Evolutionary conservation across 768 basidiomycete species (phyloP), one percentile per base, ranked within the genome.

Genomic region (Collybia mongolica): DNA sequence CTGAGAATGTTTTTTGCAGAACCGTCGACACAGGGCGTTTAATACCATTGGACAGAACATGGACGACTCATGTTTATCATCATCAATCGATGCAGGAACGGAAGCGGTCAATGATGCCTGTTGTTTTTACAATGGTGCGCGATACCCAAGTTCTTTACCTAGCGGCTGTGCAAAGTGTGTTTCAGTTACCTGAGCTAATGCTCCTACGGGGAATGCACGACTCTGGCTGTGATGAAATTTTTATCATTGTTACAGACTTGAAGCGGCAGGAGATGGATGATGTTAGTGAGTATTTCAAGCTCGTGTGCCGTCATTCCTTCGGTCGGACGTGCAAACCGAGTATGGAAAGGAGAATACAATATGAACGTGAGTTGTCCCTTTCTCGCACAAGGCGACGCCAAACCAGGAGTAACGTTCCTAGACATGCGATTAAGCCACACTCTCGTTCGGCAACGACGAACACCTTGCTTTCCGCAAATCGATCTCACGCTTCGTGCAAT

Each of bases 211-310:
- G 86, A 44, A 90, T 90, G 88, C 87, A 90, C 60, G 88, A 90
- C 59, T 73, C 77, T 32, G 84, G 85, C 28, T 88, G 88, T 68
- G 87, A 90, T 65, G 86, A 90, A 49, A 80, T 89, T 45, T 87
- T 79, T 55, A 81, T 90, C 51, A 86, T 90, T 49, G 87, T 90
- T 32, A 89, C 88, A 8, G 88, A 90, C 61, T 72, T 90, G 64
- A 88, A 88, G 62, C 72, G 84, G 48, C 80, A 86, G 59, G 88
- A 90, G 61, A 88, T 90, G 87, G 87, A 90, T 63, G 84, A 88
- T 53, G 81, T 80, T 1, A 84, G 88, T 0, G 86, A 84, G 52
- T 90, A 89, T 69, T 88, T 90, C 65, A 84, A 88, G 61, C 79
- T 87, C 38, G 84, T 84, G 5, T 86, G 84, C 57, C 80, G 77